These are phyloP conservation scores for Allomyces macrogynus DNA, from an alignment of 192 early-diverging fungal species.

Conservation along the genomic window DNA sequence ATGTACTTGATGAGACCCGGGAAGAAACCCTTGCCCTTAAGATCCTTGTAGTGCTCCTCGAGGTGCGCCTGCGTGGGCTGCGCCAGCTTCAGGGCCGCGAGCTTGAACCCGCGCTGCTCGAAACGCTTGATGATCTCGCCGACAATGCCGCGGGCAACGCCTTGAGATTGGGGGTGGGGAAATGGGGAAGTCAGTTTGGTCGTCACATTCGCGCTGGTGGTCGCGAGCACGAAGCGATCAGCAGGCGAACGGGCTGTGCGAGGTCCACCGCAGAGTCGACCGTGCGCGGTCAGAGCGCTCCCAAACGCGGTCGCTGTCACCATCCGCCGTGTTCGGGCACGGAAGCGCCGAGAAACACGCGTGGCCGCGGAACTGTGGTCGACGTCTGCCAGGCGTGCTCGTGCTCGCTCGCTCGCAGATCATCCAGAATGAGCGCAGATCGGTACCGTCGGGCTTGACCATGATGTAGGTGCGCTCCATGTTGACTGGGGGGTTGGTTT, in stretches of 20 bases:
- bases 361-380: slow-evolving; percentile 4
- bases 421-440: not conserved
- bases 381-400: not conserved
- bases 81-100: slow-evolving; percentile 59
- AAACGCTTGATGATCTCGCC: slow-evolving; percentile 88
- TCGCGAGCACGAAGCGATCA: too few relatives aligned
- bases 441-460: slow-evolving; percentile 19
- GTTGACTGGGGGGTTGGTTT: not conserved
- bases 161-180: slow-evolving; percentile 2
- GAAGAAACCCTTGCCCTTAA: slow-evolving; percentile 75
- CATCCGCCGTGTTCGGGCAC: too few relatives aligned
- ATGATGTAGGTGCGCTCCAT: slow-evolving; percentile 35
- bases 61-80: slow-evolving; percentile 49
- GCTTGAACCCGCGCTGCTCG: slow-evolving; percentile 75
- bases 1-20: slow-evolving; percentile 59
- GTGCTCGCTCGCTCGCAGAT: not conserved
- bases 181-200: too few relatives aligned
- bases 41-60: slow-evolving; percentile 65
- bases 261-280: too few relatives aligned
- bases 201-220: too few relatives aligned
- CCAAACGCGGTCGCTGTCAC: too few relatives aligned
- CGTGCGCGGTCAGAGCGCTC: too few relatives aligned
- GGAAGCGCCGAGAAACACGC: too few relatives aligned
- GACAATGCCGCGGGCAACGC: slow-evolving; percentile 62
- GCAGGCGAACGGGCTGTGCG: too few relatives aligned